Percentiles rank a stretch among this genome's conserved stretches.
Conservation (phyloP, 2,329 filamentous ascomycete genomes). For the Aspergillus novofumigatus region DNA sequence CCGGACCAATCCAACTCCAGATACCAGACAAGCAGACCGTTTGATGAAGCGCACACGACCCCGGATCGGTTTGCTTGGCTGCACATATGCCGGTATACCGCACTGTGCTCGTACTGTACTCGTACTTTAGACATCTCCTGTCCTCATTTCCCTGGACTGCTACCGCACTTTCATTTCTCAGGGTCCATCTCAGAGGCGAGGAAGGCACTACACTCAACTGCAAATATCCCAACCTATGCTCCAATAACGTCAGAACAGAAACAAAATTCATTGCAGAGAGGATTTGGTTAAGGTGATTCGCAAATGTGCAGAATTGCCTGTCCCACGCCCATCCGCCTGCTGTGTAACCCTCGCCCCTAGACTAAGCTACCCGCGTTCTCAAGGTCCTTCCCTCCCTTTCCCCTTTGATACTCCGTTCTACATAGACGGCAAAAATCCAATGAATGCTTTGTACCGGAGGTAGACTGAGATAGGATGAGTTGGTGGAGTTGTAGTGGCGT, state of each 20-base stretch:
- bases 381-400: not conserved
- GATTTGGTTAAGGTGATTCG: not conserved
- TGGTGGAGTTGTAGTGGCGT: not conserved
- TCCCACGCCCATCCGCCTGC: not conserved
- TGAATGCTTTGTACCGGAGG: not conserved
- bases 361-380: not conserved
- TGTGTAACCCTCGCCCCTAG: not conserved
- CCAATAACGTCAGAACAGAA: not conserved
- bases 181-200: no score
- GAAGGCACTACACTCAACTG: not conserved
- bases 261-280: not conserved
- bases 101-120: no score
- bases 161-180: no score
- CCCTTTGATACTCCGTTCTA: not conserved
- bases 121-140: not conserved
- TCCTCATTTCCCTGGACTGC: not conserved
- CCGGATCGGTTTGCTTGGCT: not conserved
- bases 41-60: not conserved
- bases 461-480: not conserved
- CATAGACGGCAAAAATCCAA: not conserved
- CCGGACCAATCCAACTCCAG: no score
- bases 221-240: not conserved
- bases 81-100: not conserved
- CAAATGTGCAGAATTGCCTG: not conserved
- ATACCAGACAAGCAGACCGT: not conserved